Conservation (phyloP, 257 asterid genomes). For the Solanum sejunctum region DNA sequence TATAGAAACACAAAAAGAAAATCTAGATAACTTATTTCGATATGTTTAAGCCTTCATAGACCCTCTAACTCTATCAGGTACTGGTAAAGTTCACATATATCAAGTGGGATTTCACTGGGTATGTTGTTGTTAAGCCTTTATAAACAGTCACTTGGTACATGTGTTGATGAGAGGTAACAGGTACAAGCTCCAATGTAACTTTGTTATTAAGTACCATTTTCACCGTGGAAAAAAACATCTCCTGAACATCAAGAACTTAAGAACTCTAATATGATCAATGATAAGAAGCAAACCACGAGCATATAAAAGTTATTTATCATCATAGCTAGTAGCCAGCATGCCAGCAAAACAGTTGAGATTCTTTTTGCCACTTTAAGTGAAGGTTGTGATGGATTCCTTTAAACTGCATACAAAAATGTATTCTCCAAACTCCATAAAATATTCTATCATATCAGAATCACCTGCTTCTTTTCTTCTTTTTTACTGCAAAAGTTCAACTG, state of each 20-base stretch:
- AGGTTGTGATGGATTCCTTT: conserved; percentile 47
- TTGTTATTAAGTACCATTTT: not conserved
- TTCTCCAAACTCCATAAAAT: conserved; percentile 46
- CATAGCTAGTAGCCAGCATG: conserved; percentile 4
- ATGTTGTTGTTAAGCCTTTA: not conserved
- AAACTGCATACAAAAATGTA: conserved; percentile 29
- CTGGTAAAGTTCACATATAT: too few species aligned
- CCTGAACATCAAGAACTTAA: not conserved
- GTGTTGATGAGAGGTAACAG: not conserved
- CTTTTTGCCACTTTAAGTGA: conserved; percentile 31
- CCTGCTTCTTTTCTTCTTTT: conserved; percentile 14
- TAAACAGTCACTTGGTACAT: not conserved
- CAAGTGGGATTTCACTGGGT: too few species aligned
- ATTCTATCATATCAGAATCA: conserved; percentile 53
- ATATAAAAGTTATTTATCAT: not conserved
- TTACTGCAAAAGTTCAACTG: conserved; percentile 27
- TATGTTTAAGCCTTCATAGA: not conserved
- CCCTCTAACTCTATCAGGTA: too few species aligned
- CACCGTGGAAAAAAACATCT: not conserved
- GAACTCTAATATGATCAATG: not conserved
- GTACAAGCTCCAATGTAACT: not conserved
- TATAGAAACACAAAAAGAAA: not conserved
- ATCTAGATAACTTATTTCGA: not conserved
- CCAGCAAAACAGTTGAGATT: conserved; percentile 34
- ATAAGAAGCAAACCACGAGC: not conserved